Conservation (phyloP, 768 basidiomycete species). For the Boletus patriciae region DNA sequence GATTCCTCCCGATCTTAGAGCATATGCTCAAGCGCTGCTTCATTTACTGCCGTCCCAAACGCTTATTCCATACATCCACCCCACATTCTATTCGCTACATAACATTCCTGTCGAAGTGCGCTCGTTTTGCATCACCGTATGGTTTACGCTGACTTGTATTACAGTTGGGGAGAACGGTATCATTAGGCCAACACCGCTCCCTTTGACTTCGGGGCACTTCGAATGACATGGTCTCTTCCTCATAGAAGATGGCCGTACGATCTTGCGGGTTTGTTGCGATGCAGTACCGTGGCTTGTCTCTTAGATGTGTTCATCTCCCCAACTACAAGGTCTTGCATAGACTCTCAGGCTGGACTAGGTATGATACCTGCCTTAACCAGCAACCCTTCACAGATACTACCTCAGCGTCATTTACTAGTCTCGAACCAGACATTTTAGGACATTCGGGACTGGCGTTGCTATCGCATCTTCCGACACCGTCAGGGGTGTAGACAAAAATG, state of each 20-base stretch:
- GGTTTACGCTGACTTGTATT: constrained; percentile 5
- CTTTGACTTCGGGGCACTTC: constrained; percentile 91
- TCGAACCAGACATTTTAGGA: too few species aligned
- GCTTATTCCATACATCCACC: constrained; percentile 92
- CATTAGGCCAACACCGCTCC: constrained; percentile 82
- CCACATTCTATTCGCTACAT: constrained; percentile 93
- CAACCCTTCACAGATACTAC: too few species aligned
- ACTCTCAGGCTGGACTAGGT: too few species aligned
- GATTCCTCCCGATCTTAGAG: constrained; percentile 94
- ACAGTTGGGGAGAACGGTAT: constrained; percentile 86
- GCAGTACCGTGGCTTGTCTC: constrained; percentile 90
- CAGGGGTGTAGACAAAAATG: too few species aligned
- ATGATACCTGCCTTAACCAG: too few species aligned
- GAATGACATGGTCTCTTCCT: constrained; percentile 95
- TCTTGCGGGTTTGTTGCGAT: constrained; percentile 97
- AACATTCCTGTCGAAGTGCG: constrained; percentile 91
- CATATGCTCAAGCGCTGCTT: constrained; percentile 91
- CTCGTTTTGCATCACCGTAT: not conserved
- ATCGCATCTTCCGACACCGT: too few species aligned
- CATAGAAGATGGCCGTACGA: constrained; percentile 96
- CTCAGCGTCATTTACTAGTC: too few species aligned
- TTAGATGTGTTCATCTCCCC: constrained; percentile 90
- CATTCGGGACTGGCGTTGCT: too few species aligned
- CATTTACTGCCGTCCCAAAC: constrained; percentile 89
- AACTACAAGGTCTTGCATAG: constrained; percentile 85